Base-by-base conservation (phyloP, 768 basidiomycete genomes). In the Udeniomyces megalosporus region DNA sequence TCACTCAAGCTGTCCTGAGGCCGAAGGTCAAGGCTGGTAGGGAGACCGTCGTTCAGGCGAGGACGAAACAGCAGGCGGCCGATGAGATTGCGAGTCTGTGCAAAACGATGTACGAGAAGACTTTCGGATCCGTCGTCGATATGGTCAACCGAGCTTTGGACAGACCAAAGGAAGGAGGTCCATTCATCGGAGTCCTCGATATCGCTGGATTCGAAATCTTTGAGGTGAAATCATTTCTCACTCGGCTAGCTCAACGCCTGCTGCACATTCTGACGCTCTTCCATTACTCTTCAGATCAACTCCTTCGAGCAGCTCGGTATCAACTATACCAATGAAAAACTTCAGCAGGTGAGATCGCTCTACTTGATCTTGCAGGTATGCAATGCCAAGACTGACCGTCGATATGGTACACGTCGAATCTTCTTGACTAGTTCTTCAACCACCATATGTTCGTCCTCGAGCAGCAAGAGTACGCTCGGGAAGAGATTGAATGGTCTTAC, bases 401-500 rank as follows among this genome's bases (percentile, higher is more conserved):
- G n/a, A n/a, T n/a, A n/a, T n/a, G n/a, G n/a, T n/a, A n/a, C n/a
- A n/a, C n/a, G n/a, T n/a, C n/a, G n/a, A n/a, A n/a, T n/a, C n/a
- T n/a, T n/a, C 34, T 31, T 26, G 29, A 17, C 15, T 66, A 74
- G 69, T 74, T 74, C 67, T 74, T 74, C 80, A 99, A 97, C 70
- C 90, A 97, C 74, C 95, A 97, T 73, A 97, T 97, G 95, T 97
- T 99, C 74, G 89, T 95, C 44, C 82, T 97, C 35, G 95, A 99
- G 76, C 95, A 99, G 71, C 95, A 99, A 72, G 95, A 99, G 73
- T 97, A 99, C 74, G 80, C 88, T 20, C 81, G 95, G 22, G 95
- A 99, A 73, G 84, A 84, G 22, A 99, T 99, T 73, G 84, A 91
- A 60, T 99, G 95, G 95, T 84, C 92, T 70, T 95, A 92, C 69